Base-by-base conservation (phyloP, 768 basidiomycete genomes). In the Tulasnella sp. region DNA sequence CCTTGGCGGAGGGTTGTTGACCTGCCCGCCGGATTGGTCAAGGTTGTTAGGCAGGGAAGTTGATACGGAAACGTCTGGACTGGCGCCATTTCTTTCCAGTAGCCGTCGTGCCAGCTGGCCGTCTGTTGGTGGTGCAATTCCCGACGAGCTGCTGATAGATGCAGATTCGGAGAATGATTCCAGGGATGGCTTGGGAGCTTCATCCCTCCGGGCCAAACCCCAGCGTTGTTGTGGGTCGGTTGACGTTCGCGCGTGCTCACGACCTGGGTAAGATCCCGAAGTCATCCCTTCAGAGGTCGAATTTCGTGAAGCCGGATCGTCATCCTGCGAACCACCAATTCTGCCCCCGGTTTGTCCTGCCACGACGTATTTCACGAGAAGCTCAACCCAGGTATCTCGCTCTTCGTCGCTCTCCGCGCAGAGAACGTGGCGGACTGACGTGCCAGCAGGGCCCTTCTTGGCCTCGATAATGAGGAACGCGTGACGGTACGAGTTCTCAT, bases 401-500 rank as follows among this genome's bases (percentile, higher is more conserved):
- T 97, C 96, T 64, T 87, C 84, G 83, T 99, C 97, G 81, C 94
- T 97, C 84, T 97, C 95, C 0, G 97, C 97, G 81, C 97, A 99
- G 4, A 99, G 85, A 52, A 99, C 96, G 81, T 99, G 97, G 22
- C 94, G 89, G 38, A 91, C 86, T 80, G 88, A 89, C 69, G 89
- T 86, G 22, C 90, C 91, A 40, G 88, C 88, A 1, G 91, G 89
- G 2, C 87, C 89, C 78, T 89, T 91, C 83, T 89, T 93, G 25
- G 89, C 89, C 82, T 97, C 96, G 78, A 99, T 94, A 80, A 99
- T 93, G 78, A 99, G 89, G 84, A 99, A 98, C 0, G 97, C 97
- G 81, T 99, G 97, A 31, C 96, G 89, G 79, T 97, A 97, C 79
- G 97, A 93, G 81, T 94, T 93, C 80, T 97, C 95, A 73, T 96